A percentile compares a stretch with the other conserved stretches of the same genome.
These are phyloP conservation scores for Cercospora janseana DNA, from an alignment of 2,329 filamentous ascomycete species.

Conservation along the genomic window DNA sequence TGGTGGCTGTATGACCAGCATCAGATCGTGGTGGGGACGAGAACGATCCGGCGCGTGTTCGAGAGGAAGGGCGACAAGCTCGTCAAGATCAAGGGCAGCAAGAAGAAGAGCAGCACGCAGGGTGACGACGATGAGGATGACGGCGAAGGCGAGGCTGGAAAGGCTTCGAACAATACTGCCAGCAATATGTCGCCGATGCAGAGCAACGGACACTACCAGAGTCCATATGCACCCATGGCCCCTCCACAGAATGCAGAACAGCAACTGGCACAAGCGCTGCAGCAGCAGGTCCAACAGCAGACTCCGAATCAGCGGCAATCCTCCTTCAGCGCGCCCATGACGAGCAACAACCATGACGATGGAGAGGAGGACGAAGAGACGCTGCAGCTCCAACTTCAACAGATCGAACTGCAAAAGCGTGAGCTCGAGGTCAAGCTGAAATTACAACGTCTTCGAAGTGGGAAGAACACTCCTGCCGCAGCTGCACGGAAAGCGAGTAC, in stretches of 20 bases:
- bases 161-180: conserved; percentile 7
- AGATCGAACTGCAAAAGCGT: conserved; percentile 39
- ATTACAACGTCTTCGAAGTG: conserved; percentile 36
- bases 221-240: conserved; percentile 37
- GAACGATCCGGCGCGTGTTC: conserved; percentile 40
- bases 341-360: conserved; percentile 26
- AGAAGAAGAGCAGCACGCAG: conserved; percentile 24
- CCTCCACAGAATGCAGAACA: conserved; percentile 31
- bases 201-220: conserved; percentile 33
- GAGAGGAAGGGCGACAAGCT: conserved; percentile 40
- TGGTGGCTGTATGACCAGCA: conserved; percentile 42
- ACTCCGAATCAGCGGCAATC: conserved; percentile 22
- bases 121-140: conserved; percentile 29
- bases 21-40: conserved; percentile 39
- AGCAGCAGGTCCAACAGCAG: conserved; percentile 24
- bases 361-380: conserved; percentile 39
- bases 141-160: conserved; percentile 18
- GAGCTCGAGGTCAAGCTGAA: conserved; percentile 41
- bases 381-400: conserved; percentile 38
- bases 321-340: conserved; percentile 18
- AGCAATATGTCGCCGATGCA: conserved; percentile 11
- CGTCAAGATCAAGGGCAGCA: conserved; percentile 24
- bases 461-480: conserved; percentile 28
- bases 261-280: conserved; percentile 31
- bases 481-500: conserved; percentile 20